These are phyloP conservation scores for Apiospora koreana DNA, from an alignment of 2,329 filamentous ascomycete species.

Conservation along the genomic window DNA sequence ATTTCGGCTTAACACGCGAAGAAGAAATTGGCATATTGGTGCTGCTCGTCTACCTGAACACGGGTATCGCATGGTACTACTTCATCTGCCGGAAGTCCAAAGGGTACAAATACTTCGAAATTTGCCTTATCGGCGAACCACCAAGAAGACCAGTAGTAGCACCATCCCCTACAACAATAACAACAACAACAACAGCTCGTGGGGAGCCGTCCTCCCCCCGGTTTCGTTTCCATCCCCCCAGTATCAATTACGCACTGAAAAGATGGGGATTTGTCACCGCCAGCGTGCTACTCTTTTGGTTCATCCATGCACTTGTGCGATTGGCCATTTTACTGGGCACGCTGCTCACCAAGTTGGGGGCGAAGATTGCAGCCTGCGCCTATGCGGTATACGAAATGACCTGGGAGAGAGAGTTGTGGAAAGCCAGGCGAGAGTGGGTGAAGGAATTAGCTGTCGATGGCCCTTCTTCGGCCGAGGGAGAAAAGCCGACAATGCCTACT, in stretches of 20 bases:
- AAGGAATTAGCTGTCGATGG: not conserved
- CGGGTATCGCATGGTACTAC: not conserved
- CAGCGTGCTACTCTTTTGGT: not conserved
- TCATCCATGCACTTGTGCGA: not conserved
- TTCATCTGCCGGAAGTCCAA: not conserved
- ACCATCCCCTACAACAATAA: too few species aligned
- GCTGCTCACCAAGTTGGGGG: not conserved
- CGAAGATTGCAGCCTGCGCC: not conserved
- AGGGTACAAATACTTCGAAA: not conserved
- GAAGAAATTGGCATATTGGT: not conserved
- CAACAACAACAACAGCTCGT: not conserved
- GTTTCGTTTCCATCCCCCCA: not conserved
- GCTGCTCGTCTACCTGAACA: not conserved
- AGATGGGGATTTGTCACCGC: not conserved
- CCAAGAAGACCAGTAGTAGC: not conserved
- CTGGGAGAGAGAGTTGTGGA: not conserved
- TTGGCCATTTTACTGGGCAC: too few species aligned
- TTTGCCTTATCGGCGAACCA: not conserved
- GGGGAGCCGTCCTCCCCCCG: not conserved
- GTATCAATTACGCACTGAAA: not conserved
- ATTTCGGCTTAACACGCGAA: not conserved
- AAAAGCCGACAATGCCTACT: not conserved
- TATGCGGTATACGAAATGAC: not conserved
- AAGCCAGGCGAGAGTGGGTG: not conserved
- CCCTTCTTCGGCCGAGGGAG: not conserved